phyloP scores from a whole-genome alignment of 176 grass and related monocot genomes.

The Thinopyrum elongatum region DNA sequence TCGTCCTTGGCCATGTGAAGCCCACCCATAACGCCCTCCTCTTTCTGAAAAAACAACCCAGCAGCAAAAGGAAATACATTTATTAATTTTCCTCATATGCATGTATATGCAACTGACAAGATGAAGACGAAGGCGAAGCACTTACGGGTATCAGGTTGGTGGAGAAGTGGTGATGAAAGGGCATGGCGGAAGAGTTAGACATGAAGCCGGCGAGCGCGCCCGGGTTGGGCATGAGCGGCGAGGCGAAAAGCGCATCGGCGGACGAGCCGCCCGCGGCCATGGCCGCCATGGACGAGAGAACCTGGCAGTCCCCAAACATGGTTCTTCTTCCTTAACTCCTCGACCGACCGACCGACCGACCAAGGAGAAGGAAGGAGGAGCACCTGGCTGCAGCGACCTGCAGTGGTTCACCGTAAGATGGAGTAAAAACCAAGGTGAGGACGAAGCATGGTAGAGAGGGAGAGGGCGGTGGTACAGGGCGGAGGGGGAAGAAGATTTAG shows the following conservation, averaged over 20 bases:
- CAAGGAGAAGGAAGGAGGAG: background rate
- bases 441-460: background rate
- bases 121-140: background rate
- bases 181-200: slow-evolving; percentile 57
- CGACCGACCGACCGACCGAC: background rate
- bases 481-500: slow-evolving; percentile 35
- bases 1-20: slow-evolving; percentile 70
- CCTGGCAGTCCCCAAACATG: slow-evolving; percentile 99
- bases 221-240: slow-evolving; percentile 61
- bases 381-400: background rate
- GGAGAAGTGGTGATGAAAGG: slow-evolving; percentile 68
- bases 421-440: background rate
- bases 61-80: background rate
- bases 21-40: slow-evolving; percentile 54
- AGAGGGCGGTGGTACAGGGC: background rate
- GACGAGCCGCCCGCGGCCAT: slow-evolving; percentile 41
- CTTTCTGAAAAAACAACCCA: slow-evolving; percentile 43
- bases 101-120: background rate
- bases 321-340: background rate
- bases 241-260: slow-evolving; percentile 61
- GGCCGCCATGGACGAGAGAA: slow-evolving; percentile 74
- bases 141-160: slow-evolving; percentile 42
- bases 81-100: background rate
- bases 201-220: slow-evolving; percentile 59
- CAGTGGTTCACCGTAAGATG: slow-evolving; percentile 4